A percentile compares a stretch with the other conserved stretches of the same genome.
These are phyloP conservation scores for Alloascoidea hylecoeti DNA, from an alignment of 805 yeast species.

Conservation along the genomic window DNA sequence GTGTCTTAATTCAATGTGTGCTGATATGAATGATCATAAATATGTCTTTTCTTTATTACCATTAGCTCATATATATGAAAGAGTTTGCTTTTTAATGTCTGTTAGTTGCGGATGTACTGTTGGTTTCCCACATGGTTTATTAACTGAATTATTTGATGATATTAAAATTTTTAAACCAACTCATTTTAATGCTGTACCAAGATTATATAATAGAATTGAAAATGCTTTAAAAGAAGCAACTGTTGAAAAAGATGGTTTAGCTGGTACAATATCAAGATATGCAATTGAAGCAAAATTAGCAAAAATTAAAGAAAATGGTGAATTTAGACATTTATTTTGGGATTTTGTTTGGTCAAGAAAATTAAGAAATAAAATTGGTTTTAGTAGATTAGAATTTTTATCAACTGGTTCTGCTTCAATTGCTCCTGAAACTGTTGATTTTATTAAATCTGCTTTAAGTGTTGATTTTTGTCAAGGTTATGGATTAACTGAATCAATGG, in stretches of 20 bases:
- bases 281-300: slow-evolving; percentile 26
- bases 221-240: slow-evolving; percentile 38
- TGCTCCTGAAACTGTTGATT: slow-evolving; percentile 42
- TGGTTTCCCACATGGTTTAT: slow-evolving; percentile 42
- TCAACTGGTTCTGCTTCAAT: slow-evolving; percentile 62
- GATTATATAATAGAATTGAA: slow-evolving; percentile 49
- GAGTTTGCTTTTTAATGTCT: slow-evolving; percentile 28
- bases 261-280: slow-evolving; percentile 24
- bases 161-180: slow-evolving; percentile 39
- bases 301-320: slow-evolving; percentile 19
- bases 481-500: slow-evolving; percentile 60
- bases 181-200: slow-evolving; percentile 42
- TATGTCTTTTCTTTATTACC: slow-evolving; percentile 25
- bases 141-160: slow-evolving; percentile 44
- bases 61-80: slow-evolving; percentile 43
- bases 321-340: slow-evolving; percentile 21
- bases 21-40: slow-evolving; percentile 3
- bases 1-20: slow-evolving; percentile 21
- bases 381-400: slow-evolving; percentile 24
- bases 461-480: slow-evolving; percentile 54
- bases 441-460: slow-evolving; percentile 47
- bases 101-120: slow-evolving; percentile 31
- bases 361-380: slow-evolving; percentile 31
- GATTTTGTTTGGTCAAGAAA: slow-evolving; percentile 26
- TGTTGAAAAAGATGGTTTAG: slow-evolving; percentile 27